Evolutionary conservation across 2,329 filamentous ascomycete species (phyloP), one percentile per base, ranked within the genome.

Genomic region (Monilinia fructigena): DNA sequence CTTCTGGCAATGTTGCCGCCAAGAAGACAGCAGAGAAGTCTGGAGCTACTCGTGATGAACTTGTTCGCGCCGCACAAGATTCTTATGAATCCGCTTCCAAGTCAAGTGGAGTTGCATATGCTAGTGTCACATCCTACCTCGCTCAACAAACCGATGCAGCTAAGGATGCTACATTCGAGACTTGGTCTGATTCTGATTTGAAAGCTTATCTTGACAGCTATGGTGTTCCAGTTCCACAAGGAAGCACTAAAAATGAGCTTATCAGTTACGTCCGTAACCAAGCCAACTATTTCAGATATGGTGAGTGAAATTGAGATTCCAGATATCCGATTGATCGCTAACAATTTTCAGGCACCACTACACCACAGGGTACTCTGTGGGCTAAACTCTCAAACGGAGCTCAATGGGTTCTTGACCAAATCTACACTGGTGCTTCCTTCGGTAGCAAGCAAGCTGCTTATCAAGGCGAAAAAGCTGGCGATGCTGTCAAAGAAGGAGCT

Each of bases 181-280:
- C 85, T 0, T 94, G 91, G 91, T 89, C 82, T 31, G 80, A 83
- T 60, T 83, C 82, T 52, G 72, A 68, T 35, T 81, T 95, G 69
- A 93, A 94, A 82, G 80, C 85, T 1, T 94, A 93, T 74, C 84
- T 94, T 8, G 91, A 94, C 75, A 89, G 86, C 69, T 94, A 92
- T 70, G 91, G 91, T 48, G 80, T 94, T 52, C 67, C 70, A 2
- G 74, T 74, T 50, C 73, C 72, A 55, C 74, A 76, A 70, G 74
- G 69, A 7, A 74, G 72, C n/a, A 72, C 67, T 42, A 74, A 72
- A 66, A 89, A 93, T 68, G 84, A 92, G 74, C 81, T 94, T 26
- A 85, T 86, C 68, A 89, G 89, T 11, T 81, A 86, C 67, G 91
- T 89, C 20, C 87, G 89, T 71, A 88, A 88, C 76, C 89, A 93